Base-by-base conservation (phyloP, 345 rosid species). In the Camelina neglecta region DNA sequence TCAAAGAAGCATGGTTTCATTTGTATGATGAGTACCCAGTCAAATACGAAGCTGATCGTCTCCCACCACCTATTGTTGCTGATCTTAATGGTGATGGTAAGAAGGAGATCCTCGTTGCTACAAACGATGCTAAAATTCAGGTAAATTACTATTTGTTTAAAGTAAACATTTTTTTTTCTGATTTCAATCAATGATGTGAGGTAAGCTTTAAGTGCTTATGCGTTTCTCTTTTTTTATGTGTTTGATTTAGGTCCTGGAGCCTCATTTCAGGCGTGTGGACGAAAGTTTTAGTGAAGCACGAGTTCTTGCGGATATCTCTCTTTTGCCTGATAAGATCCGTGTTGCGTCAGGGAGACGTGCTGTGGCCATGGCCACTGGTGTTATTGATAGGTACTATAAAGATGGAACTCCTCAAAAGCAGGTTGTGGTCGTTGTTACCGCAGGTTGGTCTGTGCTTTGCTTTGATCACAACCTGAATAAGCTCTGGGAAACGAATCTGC, bases 81-180 rank as follows among this genome's bases (percentile, higher is more conserved):
- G 99, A 96, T 84, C 97, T 96, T 41, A 96, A 96, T 47, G 98
- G 96, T 10, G 99, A 93, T 76, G 98, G 99, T 1, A 93, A 85
- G 84, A 91, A 85, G 62, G 97, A 96, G 78, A 81, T 96, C 49
- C 88, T 96, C 11, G 90, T 96, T 16, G 97, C 98, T 55, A 88
- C 99, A 29, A 93, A 87, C 76, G 99, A 96, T 78, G 94, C 96
- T 39, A 89, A 88, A 86, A 89, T 96, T 74, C 92, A 89, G 97
- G 98, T 95, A 8, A 18, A 18, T 11, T 26, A 4, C 0, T 26
- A 26, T 29, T 58, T 41, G 59, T 31, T 31, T 67, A 48, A 29
- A 29, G 44, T 39, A 7, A 35, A 49, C 31, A 38, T 7, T 26
- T 26, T 24, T 18, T 18, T 31, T 60, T 56, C 45, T 47, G 8